These are phyloP conservation scores for Pythium oligandrum DNA, from an alignment of 352 stramenopile genomes.

Conservation along the genomic window DNA sequence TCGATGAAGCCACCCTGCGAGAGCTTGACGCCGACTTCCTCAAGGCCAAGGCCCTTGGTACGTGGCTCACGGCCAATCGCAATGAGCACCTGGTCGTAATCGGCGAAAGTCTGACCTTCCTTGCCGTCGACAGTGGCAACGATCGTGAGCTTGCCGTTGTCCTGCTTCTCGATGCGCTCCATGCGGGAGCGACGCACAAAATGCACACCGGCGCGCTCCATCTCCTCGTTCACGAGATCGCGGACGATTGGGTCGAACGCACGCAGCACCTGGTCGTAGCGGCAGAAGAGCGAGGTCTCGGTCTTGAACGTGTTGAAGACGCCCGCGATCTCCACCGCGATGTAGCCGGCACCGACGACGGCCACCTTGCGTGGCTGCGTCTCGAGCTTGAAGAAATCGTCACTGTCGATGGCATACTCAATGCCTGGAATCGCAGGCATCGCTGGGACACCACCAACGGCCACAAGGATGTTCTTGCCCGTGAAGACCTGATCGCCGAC, in stretches of 20 bases:
- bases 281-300: conserved; percentile 90
- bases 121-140: conserved; percentile 51
- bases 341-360: conserved; percentile 98
- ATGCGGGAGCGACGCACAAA: conserved; percentile 55
- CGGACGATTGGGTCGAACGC: conserved; percentile 89
- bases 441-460: conserved; percentile 88
- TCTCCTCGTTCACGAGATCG: conserved; percentile 69
- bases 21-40: conserved; percentile 75
- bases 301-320: conserved; percentile 93
- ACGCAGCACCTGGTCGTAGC: conserved; percentile 81
- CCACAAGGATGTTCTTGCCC: conserved; percentile 94
- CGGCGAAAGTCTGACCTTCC: conserved; percentile 29
- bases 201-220: conserved; percentile 62
- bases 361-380: conserved; percentile 89
- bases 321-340: conserved; percentile 95
- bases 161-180: conserved; percentile 76
- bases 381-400: conserved; percentile 98
- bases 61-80: conserved; percentile 86
- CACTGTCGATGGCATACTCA: conserved; percentile 93
- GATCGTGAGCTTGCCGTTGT: conserved; percentile 80
- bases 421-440: conserved; percentile 82
- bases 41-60: conserved; percentile 81
- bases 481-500: conserved; percentile 74
- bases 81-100: conserved; percentile 58
- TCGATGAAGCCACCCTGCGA: conserved; percentile 77